Conservation (phyloP, 345 rosid genomes). For the Euclidium syriacum region DNA sequence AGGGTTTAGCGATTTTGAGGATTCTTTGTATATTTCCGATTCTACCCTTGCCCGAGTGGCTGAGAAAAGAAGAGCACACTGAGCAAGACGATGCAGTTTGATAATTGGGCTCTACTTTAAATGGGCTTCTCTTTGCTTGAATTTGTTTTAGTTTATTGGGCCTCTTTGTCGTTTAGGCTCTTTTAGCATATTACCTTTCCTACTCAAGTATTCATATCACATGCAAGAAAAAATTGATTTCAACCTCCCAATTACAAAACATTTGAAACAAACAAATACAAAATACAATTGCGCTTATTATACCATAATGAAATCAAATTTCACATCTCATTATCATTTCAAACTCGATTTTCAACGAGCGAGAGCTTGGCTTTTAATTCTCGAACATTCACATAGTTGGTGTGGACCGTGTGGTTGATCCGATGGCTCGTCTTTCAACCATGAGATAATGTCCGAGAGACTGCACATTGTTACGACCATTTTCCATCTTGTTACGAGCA, state of each 20-base stretch:
- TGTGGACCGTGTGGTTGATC: constrained; percentile 19
- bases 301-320: background rate
- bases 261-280: background rate
- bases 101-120: background rate
- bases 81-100: background rate
- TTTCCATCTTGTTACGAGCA: constrained; percentile 10
- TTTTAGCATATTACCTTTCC: background rate
- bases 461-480: constrained; percentile 27
- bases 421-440: constrained; percentile 53
- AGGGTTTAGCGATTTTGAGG: background rate
- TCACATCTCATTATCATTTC: background rate
- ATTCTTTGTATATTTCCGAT: background rate
- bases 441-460: constrained; percentile 74
- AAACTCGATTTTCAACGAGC: background rate
- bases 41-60: background rate
- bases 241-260: background rate
- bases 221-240: too few relatives aligned
- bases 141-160: background rate
- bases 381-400: background rate
- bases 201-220: background rate
- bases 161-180: background rate
- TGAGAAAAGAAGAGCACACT: too few relatives aligned
- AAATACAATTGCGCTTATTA: background rate
- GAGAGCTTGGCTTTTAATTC: background rate
- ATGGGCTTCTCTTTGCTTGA: background rate